Evolutionary conservation across 2,329 filamentous ascomycete genomes (phyloP), one percentile per base, ranked within the genome.

Genomic region (Zasmidium cellare): DNA sequence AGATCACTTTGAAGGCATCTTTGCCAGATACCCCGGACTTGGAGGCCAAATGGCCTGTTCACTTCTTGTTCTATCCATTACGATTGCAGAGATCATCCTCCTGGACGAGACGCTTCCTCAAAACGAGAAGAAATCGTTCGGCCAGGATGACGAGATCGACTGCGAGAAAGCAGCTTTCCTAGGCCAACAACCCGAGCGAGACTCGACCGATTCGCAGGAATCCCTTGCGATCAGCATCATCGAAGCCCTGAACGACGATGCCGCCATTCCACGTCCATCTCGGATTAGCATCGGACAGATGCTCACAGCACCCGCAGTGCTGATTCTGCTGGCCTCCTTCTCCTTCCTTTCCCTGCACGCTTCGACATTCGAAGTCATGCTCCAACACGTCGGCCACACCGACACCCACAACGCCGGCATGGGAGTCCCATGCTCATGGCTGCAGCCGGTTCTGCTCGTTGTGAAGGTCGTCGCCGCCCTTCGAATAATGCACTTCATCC

Each of bases 321-420:
- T 78, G 58, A 65, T 79, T 60, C 67, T 80, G 28, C 67, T 83
- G 66, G 68, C 78, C 61, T 80, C 79, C 3, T 80, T 79, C 61
- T 82, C 79, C 24, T 80, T 80, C 38, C 79, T 81, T 31, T 84
- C 82, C n/a, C 81, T 80, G 66, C 84, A 83, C 54, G 79, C 80
- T 12, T 79, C 77, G 2, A 82, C 82, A 47, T 85, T 80, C 57
- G 77, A 80, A 56, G 73, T 77, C 20, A 70, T 80, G 3, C 75
- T 80, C 2, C 78, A 77, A 3, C 77, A 80, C 60, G 72, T 80
- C 25, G 77, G 76, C 47, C 78, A 80, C 66, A 77, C 73, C 58
- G 74, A 71, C 61, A 74, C 75, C 35, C 70, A 75, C 46, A 70
- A 76, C 49, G 77, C 75, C 49, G 78, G 77, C 38, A 76, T 80